These are phyloP conservation scores for Gnetum montanum DNA, from an alignment of 75 land plant genomes.

Conservation along the genomic window DNA sequence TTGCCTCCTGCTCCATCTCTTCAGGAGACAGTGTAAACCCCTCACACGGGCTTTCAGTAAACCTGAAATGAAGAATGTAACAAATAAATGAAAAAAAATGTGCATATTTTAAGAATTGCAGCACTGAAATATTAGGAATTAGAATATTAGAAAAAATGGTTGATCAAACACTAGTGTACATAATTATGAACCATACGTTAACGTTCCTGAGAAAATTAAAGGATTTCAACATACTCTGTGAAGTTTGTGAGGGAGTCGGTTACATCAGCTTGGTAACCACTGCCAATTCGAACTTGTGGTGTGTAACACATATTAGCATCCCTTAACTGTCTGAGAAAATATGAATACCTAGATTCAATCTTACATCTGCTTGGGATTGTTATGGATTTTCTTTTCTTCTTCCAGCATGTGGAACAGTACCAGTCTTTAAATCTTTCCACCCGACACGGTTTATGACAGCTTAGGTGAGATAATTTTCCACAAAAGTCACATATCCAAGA, in stretches of 20 bases:
- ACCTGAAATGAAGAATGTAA: slow-evolving; percentile 10
- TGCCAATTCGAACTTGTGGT: slow-evolving; percentile 15
- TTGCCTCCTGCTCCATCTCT: slow-evolving; percentile 5
- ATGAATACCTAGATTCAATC: neutral
- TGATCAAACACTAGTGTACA: too few relatives aligned
- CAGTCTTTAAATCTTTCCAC: slow-evolving; percentile 2
- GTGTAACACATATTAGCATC: neutral
- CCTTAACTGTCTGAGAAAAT: slow-evolving; percentile 1
- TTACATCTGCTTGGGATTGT: neutral
- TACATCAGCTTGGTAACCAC: slow-evolving; percentile 10
- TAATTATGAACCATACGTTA: too few relatives aligned
- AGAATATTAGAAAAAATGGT: too few relatives aligned
- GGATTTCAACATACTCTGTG: slow-evolving; percentile 1
- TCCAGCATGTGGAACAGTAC: slow-evolving; percentile 12
- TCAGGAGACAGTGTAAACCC: neutral
- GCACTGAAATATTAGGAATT: too few relatives aligned
- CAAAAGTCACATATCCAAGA: slow-evolving; percentile 22
- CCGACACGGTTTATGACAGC: slow-evolving; percentile 7
- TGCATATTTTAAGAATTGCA: too few relatives aligned
- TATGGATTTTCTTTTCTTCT: slow-evolving; percentile 7
- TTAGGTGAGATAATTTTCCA: slow-evolving; percentile 13
- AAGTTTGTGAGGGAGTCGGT: slow-evolving; percentile 1
- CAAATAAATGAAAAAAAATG: too few relatives aligned
- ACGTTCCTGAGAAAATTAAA: neutral
- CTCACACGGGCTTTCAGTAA: slow-evolving; percentile 1